Evolutionary conservation across 306 rosid species (phyloP), one percentile per base, ranked within the genome.

Genomic region (Casuarina glauca): DNA sequence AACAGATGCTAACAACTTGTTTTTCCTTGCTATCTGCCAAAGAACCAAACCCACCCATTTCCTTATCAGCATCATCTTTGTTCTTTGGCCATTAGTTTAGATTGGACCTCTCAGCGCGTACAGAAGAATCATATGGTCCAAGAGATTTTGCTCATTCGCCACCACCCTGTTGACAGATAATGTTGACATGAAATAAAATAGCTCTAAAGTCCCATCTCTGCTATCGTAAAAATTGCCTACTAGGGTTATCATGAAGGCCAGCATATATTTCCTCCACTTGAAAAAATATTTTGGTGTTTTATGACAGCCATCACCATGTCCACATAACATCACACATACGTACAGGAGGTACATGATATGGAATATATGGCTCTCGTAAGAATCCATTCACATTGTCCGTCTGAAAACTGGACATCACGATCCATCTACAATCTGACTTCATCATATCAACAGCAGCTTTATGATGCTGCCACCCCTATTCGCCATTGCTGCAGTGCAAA

Each of bases 261-360:
- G 69, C 88, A 74, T 81, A 72, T 70, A 84, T 76, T 79, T 78
- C 54, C 12, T 9, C 72, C 80, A 69, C 76, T 81, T 70, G 73
- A 72, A 53, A 60, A 62, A 73, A 43, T 42, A 62, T 7, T 79
- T 80, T 71, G 82, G 61, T 70, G 50, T 70, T 41, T 75, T 62
- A 62, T 70, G 55, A 42, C 48, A 11, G 12, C 53, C 82, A 84
- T 50, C 67, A 20, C 50, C 13, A 9, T 17, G 73, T 70, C 5
- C 45, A 58, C 8, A 3, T 35, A 43, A 42, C 71, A 66, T 41
- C 71, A 17, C 71, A 16, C 42, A 39, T 76, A 55, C 68, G 89
- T 80, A 88, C 90, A 78, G 60, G 76, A 77, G 80, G 84, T 79
- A 69, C 83, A 63, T 75, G 80, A 82, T 77, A 70, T 42, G 75